Evolutionary conservation across 352 stramenopile genomes (phyloP).

Genomic region (Globisporangium apiculatum): DNA sequence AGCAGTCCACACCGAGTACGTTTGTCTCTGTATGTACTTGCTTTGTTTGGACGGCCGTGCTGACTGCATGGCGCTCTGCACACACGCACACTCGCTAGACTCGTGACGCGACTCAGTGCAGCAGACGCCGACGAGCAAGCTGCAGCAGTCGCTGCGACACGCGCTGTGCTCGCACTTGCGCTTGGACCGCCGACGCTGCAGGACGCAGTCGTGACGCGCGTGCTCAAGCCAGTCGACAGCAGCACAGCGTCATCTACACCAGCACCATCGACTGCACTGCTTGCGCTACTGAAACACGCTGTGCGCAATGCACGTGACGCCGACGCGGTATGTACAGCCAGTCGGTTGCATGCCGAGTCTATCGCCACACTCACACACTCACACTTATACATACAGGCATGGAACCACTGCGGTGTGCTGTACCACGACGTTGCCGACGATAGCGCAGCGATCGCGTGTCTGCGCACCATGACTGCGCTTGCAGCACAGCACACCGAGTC

Average conservation of each 20-base stretch:
- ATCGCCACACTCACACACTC: background rate
- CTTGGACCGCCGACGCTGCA: conserved; percentile 14
- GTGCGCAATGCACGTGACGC: background rate
- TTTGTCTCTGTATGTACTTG: background rate
- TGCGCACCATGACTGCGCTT: conserved; percentile 29
- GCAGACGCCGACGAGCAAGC: conserved; percentile 15
- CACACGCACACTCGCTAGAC: background rate
- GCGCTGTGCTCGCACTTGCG: conserved; percentile 18
- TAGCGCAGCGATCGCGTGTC: conserved; percentile 20
- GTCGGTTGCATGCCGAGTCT: background rate
- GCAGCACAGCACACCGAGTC: conserved; percentile 13
- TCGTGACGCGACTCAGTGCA: background rate
- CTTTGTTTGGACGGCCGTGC: too few species aligned
- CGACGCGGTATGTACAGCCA: background rate
- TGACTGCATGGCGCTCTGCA: background rate
- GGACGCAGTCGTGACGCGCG: background rate
- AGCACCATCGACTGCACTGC: background rate
- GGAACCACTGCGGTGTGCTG: conserved; percentile 29
- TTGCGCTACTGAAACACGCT: background rate
- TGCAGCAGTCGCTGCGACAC: conserved; percentile 26
- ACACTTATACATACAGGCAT: conserved; percentile 15
- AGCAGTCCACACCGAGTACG: conserved; percentile 18
- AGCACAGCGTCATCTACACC: background rate
- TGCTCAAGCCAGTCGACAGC: background rate
- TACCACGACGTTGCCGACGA: conserved; percentile 32